Evolutionary conservation across 23 red algal genomes (phyloP), one percentile per base, ranked within the genome.

Genomic region (Chondrus crispus): DNA sequence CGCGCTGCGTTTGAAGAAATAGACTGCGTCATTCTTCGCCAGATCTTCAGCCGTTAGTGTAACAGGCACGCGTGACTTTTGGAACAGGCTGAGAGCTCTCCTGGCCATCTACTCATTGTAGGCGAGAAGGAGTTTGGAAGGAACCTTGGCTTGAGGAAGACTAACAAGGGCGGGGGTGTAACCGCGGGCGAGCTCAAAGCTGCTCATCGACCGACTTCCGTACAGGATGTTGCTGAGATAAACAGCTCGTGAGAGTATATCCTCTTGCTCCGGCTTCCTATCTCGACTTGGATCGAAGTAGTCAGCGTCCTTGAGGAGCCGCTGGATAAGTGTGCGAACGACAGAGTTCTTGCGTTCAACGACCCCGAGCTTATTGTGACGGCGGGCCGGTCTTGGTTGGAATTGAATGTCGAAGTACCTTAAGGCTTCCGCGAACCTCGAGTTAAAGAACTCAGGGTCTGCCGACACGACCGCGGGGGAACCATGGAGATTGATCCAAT

Each of bases 161-260:
- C 85, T 50, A 2, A 89, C 47, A 32, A 89, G 4, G 46, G 1
- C 26, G 4, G 85, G 85, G 10, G 85, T 89, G 22, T 89, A 89
- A 4, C 69, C 49, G 29, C 85, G 68, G 12, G 68, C 84, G 4
- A 89, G 45, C 30, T 89, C 85, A 55, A 89, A 89, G 24, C 85
- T 76, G 35, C 66, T 89, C 50, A 66, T 26, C 33, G 64, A 45
- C 4, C 57, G 41, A 3, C 85, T 69, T 41, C 85, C 66, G 19
- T 76, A 89, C 49, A 89, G 63, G 2, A 73, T 30, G 63, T 78
- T 89, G 20, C 68, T 78, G 26, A 89, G 52, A 39, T 76, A 79
- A 1, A 69, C 62, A 6, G 64, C 85, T 3, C 69, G 42, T 35
- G 85, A 89, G 32, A 89, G 32, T 35, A 89, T 46, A 12, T 89